phyloP scores from a whole-genome alignment of 2,329 filamentous ascomycete genomes.

The Fonsecaea pugnacius region DNA sequence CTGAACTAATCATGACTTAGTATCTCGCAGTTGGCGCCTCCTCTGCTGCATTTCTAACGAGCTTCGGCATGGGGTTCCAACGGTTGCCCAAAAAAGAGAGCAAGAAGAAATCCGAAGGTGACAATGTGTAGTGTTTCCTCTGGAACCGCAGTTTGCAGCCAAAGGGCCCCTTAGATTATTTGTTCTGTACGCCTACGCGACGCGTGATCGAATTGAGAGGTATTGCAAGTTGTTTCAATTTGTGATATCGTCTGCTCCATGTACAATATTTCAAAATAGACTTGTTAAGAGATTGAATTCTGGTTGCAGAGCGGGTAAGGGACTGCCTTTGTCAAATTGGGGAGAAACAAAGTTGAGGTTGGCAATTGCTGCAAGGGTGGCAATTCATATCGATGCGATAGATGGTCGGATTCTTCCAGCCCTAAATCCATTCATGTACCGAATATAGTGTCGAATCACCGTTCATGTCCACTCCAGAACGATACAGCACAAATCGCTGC shows the following conservation, averaged over 20 bases:
- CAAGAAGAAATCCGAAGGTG: background rate
- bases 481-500: background rate
- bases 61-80: slow-evolving; percentile 16
- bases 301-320: background rate
- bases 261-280: background rate
- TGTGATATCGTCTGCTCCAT: background rate
- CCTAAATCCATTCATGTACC: background rate
- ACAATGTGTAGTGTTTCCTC: background rate
- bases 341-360: background rate
- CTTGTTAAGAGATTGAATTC: background rate
- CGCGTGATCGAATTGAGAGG: background rate
- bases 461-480: background rate
- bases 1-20: slow-evolving; percentile 4
- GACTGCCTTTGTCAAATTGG: background rate
- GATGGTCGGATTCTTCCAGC: background rate
- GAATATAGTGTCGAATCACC: background rate
- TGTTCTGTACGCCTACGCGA: background rate
- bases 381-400: background rate
- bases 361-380: background rate
- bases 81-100: slow-evolving; percentile 7
- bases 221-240: background rate
- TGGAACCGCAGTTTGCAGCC: background rate
- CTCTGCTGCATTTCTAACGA: slow-evolving; percentile 11
- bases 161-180: background rate
- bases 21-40: slow-evolving; percentile 11